phyloP scores from a whole-genome alignment of 441 rosid species.

The Sinapis alba region DNA sequence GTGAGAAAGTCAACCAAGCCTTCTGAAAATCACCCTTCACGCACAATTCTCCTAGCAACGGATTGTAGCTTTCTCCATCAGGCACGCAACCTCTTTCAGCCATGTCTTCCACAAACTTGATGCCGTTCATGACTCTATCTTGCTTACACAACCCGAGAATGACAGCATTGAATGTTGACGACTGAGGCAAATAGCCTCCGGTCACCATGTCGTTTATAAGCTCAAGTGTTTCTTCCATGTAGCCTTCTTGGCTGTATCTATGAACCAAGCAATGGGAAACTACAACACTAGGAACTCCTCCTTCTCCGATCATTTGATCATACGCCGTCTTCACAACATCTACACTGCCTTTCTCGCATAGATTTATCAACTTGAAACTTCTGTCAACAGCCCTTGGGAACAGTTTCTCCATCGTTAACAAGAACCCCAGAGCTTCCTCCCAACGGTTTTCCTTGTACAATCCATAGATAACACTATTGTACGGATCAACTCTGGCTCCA shows the following conservation, averaged over 20 bases:
- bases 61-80: constrained; percentile 50
- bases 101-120: constrained; percentile 70
- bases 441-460: constrained; percentile 55
- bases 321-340: constrained; percentile 55
- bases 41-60: constrained; percentile 52
- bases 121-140: constrained; percentile 55
- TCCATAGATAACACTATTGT: constrained; percentile 73
- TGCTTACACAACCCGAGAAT: constrained; percentile 58
- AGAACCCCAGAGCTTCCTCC: constrained; percentile 67
- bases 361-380: constrained; percentile 56
- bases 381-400: constrained; percentile 74
- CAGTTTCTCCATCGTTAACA: constrained; percentile 60
- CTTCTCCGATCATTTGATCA: constrained; percentile 57
- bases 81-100: constrained; percentile 57
- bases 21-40: constrained; percentile 49
- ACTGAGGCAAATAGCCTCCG: constrained; percentile 51
- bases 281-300: constrained; percentile 53
- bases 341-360: constrained; percentile 56
- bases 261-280: constrained; percentile 63
- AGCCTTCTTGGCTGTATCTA: constrained; percentile 55
- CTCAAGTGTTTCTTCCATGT: constrained; percentile 53
- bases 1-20: constrained; percentile 46
- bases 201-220: constrained; percentile 63
- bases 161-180: constrained; percentile 61
- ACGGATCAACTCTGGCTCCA: constrained; percentile 53